Evolutionary conservation across 1,139 yeast genomes (phyloP).

Genomic region (Magnusiomyces ingens): DNA sequence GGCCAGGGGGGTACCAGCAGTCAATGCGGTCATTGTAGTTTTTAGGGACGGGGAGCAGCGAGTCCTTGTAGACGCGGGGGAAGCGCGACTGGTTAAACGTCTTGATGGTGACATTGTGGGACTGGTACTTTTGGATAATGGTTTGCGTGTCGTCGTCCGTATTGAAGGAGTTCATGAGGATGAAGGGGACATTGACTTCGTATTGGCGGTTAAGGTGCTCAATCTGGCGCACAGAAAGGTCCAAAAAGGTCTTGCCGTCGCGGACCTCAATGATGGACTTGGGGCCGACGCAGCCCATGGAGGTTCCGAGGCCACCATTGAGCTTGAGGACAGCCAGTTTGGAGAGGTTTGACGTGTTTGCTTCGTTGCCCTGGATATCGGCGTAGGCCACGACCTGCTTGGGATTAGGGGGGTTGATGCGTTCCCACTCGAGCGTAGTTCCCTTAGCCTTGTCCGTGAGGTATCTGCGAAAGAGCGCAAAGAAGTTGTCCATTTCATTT

Average conservation of each 20-base stretch:
- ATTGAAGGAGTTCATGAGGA: constrained; percentile 97
- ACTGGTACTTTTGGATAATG: constrained; percentile 92
- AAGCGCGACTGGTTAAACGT: constrained; percentile 96
- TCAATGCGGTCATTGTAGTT: constrained; percentile 66
- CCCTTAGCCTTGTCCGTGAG: constrained; percentile 85
- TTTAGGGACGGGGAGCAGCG: constrained; percentile 89
- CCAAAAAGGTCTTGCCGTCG: constrained; percentile 95
- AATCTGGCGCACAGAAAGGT: constrained; percentile 91
- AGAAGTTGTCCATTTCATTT: constrained; percentile 90
- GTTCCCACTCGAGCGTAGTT: constrained; percentile 85
- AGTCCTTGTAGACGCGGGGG: constrained; percentile 93
- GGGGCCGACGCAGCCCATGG: constrained; percentile 99
- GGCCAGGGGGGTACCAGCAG: constrained; percentile 98
- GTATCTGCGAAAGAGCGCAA: constrained; percentile 88
- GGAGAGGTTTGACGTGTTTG: constrained; percentile 49
- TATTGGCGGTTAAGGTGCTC: constrained; percentile 88
- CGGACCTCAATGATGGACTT: constrained; percentile 97
- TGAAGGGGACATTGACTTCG: constrained; percentile 89
- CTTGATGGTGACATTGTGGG: constrained; percentile 90
- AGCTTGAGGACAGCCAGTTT: constrained; percentile 92
- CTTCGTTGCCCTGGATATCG: constrained; percentile 31
- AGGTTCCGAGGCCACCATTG: constrained; percentile 97
- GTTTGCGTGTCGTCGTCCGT: constrained; percentile 94
- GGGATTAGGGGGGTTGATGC: constrained; percentile 80
- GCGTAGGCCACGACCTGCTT: constrained; percentile 83